Evolutionary conservation across 768 basidiomycete genomes (phyloP), one percentile per base, ranked within the genome.

Genomic region (Thelephora aurantiotincta): DNA sequence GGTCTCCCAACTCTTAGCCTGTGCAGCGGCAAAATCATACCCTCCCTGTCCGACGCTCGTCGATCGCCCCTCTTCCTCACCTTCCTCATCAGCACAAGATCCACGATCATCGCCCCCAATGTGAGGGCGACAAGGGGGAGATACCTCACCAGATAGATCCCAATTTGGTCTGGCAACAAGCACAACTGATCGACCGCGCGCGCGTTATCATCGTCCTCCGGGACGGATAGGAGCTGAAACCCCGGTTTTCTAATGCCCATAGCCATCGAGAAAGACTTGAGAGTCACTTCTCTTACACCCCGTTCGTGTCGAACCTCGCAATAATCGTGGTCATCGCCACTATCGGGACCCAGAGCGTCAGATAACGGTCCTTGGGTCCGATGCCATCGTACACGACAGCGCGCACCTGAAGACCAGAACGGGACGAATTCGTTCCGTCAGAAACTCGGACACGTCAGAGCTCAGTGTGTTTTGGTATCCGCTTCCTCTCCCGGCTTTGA

Each of bases 261-360:
- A 3, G 82, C 84, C 71, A 92, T 88, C 11, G 89, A 90, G 56
- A 96, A 70, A 2, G 89, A 82, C 61, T 91, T 96, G 57, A 97
- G 75, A 0, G 89, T 86, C 16, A 93, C 72, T 65, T 98, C 93
- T 45, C 71, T 73, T 11, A 77, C 65, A 33, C 51, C 54, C 46
- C 61, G 58, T 52, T 63, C 54, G 60, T 81, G 77, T 58, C 68
- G 67, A 57, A 80, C 77, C 66, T 87, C 87, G 63, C 94, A 98
- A 53, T 93, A 90, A 57, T 97, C 94, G 60, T 96, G 92, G 58
- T 97, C 92, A 61, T 97, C 91, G 5, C 89, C 94, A 54, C 87
- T 90, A 50, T 43, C 7, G 38, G 35, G 33, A n/a, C n/a, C n/a
- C n/a, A n/a, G n/a, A 23, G 11, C 13, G 43, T 47, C 18, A 47